Percentiles rank a stretch among this genome's conserved stretches.
phyloP scores from a whole-genome alignment of 148 eudicot species.

The Amaranthus hypochondriacus region DNA sequence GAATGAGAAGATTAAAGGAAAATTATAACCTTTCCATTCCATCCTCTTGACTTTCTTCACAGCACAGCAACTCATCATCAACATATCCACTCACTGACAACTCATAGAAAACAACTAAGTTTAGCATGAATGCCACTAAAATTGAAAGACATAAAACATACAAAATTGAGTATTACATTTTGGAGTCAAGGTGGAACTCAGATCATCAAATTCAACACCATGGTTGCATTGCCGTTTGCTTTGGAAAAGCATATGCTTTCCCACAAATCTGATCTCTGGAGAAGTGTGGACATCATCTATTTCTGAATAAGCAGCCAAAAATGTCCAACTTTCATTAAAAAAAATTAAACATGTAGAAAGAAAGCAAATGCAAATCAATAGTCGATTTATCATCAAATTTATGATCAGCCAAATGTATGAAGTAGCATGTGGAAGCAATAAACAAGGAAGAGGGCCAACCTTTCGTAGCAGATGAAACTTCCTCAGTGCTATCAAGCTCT shows the following conservation, averaged over 20 bases:
- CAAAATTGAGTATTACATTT: constrained; percentile 30
- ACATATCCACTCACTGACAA: constrained; percentile 39
- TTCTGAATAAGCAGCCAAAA: constrained; percentile 22
- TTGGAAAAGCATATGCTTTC: constrained; percentile 26
- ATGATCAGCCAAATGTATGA: not conserved
- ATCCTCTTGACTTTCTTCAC: constrained; percentile 45
- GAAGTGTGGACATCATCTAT: constrained; percentile 23
- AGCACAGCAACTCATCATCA: constrained; percentile 27
- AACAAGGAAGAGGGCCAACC: constrained; percentile 25
- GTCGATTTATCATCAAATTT: not conserved
- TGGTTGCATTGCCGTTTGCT: constrained; percentile 34
- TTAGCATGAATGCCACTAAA: not conserved
- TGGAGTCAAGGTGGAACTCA: constrained; percentile 39
- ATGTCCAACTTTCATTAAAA: constrained; percentile 1
- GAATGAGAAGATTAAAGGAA: constrained; percentile 1
- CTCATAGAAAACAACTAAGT: constrained; percentile 7
- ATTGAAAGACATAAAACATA: constrained; percentile 5
- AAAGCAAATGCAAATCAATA: not conserved
- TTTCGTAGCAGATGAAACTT: constrained; percentile 24
- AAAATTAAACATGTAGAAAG: constrained; percentile 11
- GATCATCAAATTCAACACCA: constrained; percentile 23
- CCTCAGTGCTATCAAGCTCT: constrained; percentile 22
- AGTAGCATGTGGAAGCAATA: constrained; percentile 1
- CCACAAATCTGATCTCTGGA: constrained; percentile 31
- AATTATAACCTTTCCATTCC: constrained; percentile 51